A percentile compares a stretch with the other conserved stretches of the same genome.
phyloP scores from a whole-genome alignment of 768 basidiomycete species.

The Leccinum disarticulatum region DNA sequence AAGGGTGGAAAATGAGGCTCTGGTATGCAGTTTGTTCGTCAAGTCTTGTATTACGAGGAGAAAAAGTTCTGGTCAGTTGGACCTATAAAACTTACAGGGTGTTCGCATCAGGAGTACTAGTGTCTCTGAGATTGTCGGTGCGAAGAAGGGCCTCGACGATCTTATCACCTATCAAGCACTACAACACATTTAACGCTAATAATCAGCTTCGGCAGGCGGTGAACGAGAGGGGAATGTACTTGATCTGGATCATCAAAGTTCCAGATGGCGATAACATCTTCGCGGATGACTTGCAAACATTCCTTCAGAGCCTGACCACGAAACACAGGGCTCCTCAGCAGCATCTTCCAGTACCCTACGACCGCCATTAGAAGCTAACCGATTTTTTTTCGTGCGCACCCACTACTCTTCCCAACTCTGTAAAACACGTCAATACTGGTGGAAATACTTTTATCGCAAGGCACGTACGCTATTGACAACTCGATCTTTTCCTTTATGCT shows the following conservation, averaged over 20 bases:
- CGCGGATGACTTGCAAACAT: neutral
- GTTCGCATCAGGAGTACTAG: neutral
- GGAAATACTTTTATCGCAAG: no score
- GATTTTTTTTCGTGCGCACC: neutral
- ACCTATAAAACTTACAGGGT: neutral
- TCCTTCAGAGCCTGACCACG: neutral
- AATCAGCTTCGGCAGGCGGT: neutral
- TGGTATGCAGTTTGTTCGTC: neutral
- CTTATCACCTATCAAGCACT: neutral
- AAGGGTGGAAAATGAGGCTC: neutral
- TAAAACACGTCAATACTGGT: neutral
- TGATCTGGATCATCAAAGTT: neutral
- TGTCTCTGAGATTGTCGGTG: neutral
- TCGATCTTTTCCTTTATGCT: neutral
- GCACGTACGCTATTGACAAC: no score
- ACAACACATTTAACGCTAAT: neutral
- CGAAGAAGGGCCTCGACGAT: neutral
- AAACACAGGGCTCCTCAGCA: neutral
- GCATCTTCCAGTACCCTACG: neutral
- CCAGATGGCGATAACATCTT: neutral
- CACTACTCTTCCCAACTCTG: neutral
- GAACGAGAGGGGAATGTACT: neutral
- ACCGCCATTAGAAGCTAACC: neutral
- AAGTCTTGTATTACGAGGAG: no score
- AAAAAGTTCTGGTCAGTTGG: no score